Evolutionary conservation across 164 flowering plant species (phyloP).

Genomic region (Euptelea pleiosperma): DNA sequence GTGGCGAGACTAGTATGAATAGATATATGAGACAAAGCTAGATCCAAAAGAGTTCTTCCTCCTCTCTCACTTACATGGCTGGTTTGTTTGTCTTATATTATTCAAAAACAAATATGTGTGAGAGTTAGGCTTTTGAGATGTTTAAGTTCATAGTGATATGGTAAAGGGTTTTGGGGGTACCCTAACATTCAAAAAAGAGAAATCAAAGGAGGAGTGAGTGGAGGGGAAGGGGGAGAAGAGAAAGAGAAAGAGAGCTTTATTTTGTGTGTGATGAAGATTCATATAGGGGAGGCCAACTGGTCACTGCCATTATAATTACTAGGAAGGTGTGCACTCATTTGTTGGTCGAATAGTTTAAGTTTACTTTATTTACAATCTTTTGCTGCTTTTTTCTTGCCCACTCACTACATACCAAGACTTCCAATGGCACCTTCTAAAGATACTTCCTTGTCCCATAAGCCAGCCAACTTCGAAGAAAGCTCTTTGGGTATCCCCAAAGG

Average conservation of each 20-base stretch:
- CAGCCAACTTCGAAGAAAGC: conserved; percentile 4
- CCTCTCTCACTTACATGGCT: too few species aligned
- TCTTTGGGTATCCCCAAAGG: conserved; percentile 13
- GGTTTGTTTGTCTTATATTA: too few species aligned
- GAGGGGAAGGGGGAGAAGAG: not conserved
- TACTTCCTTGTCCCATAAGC: conserved; percentile 19
- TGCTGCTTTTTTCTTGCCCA: conserved; percentile 4
- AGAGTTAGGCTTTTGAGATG: too few species aligned
- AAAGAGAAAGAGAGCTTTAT: not conserved
- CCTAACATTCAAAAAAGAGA: too few species aligned
- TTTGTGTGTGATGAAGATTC: not conserved
- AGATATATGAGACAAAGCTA: too few species aligned
- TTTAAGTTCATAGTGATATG: too few species aligned
- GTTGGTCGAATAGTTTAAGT: conserved; percentile 14
- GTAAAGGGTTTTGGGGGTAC: too few species aligned
- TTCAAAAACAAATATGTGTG: too few species aligned
- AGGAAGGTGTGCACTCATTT: conserved; percentile 28
- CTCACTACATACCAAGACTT: conserved; percentile 7
- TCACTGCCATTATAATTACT: conserved; percentile 15
- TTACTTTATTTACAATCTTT: conserved; percentile 17
- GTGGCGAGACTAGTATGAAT: too few species aligned
- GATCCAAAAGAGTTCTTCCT: too few species aligned
- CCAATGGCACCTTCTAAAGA: conserved; percentile 20
- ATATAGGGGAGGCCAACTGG: not conserved
- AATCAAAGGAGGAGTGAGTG: too few species aligned